phyloP scores from a whole-genome alignment of 2,329 filamentous ascomycete genomes.

The Epichloe aotearoae region DNA sequence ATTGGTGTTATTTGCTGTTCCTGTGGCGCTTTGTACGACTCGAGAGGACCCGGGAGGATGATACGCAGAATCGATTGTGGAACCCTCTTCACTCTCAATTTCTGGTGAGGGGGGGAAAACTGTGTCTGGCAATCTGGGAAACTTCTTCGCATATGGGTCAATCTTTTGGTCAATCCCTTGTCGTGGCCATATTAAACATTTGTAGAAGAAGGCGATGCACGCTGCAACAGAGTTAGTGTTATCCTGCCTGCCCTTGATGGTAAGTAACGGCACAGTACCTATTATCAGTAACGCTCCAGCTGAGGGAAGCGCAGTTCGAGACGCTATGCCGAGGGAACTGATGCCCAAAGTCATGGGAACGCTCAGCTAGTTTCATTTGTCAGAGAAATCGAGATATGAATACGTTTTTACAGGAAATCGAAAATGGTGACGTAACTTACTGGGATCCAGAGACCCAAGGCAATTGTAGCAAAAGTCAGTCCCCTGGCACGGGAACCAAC shows the following conservation, averaged over 20 bases:
- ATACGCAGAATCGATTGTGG: background rate
- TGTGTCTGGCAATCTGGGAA: constrained; percentile 1
- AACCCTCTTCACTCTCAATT: background rate
- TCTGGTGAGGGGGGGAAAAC: background rate
- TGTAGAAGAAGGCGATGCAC: constrained; percentile 16
- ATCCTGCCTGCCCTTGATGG: constrained; percentile 4
- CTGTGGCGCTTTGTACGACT: background rate
- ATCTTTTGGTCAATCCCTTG: constrained; percentile 1
- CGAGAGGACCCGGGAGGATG: background rate
- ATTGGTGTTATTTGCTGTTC: background rate
- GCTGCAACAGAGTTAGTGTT: constrained; percentile 18
- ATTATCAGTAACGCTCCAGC: constrained; percentile 35
- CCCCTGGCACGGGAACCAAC: constrained; percentile 23
- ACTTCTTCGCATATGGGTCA: constrained; percentile 1
- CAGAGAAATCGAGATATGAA: background rate
- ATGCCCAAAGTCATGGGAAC: constrained; percentile 37
- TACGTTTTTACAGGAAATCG: background rate
- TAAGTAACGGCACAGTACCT: constrained; percentile 20
- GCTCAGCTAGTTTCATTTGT: constrained; percentile 28
- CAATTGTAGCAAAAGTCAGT: constrained; percentile 27
- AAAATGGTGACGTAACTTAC: constrained; percentile 24
- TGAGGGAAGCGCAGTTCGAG: constrained; percentile 37
- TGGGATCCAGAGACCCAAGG: constrained; percentile 39
- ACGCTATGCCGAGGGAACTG: constrained; percentile 25
- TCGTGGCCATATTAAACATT: constrained; percentile 7